phyloP scores from a whole-genome alignment of 768 basidiomycete genomes.

The Infundibulicybe gibba region DNA sequence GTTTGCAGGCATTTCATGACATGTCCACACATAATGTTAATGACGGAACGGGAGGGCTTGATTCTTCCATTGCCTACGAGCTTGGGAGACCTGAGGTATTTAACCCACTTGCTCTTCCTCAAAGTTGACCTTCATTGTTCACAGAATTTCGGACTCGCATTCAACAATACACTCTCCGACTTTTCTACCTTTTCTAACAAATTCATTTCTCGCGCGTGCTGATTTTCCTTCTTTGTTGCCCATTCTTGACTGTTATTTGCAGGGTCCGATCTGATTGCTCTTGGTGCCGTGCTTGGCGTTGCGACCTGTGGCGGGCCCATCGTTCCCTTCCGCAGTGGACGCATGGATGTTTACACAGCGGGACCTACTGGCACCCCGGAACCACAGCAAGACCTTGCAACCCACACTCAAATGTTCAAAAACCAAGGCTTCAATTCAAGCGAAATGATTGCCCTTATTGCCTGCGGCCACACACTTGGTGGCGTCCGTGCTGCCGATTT shows the following conservation, averaged over 20 bases:
- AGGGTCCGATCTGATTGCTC: constrained; percentile 27
- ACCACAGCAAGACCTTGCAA: constrained; percentile 17
- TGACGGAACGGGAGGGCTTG: constrained; percentile 22
- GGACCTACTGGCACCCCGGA: constrained; percentile 28
- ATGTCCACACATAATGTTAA: constrained; percentile 16
- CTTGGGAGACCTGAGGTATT: constrained; percentile 12
- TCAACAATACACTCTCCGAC: constrained; percentile 15
- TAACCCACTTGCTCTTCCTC: neutral
- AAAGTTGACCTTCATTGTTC: neutral
- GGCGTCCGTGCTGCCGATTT: constrained; percentile 25
- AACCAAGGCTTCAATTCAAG: constrained; percentile 22
- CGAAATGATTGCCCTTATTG: constrained; percentile 29
- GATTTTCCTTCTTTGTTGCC: neutral
- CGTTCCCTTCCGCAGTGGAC: constrained; percentile 25
- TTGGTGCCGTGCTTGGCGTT: constrained; percentile 21
- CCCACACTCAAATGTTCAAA: constrained; percentile 20
- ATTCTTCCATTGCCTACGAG: constrained; percentile 22
- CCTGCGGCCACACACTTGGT: constrained; percentile 30
- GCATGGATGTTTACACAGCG: constrained; percentile 25
- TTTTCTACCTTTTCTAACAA: constrained; percentile 9
- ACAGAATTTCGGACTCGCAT: constrained; percentile 19
- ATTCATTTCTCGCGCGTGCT: constrained; percentile 16
- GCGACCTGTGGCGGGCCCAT: constrained; percentile 27
- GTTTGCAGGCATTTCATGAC: constrained; percentile 18
- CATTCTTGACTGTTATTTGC: neutral